These are phyloP conservation scores for Canariomyces notabilis DNA, from an alignment of 2,329 filamentous ascomycete genomes.

Conservation along the genomic window DNA sequence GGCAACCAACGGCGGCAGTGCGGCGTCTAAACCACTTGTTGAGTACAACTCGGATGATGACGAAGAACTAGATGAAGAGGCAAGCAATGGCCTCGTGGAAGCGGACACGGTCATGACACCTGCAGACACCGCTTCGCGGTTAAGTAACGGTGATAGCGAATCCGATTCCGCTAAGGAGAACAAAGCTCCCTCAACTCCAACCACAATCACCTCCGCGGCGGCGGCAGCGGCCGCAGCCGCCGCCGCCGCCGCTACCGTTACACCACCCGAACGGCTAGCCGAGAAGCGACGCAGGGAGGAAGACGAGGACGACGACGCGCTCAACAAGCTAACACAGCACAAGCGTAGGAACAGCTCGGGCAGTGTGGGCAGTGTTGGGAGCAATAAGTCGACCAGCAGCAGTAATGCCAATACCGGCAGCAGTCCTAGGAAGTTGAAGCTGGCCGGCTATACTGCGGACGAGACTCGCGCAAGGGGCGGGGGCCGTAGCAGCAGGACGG, in stretches of 20 bases:
- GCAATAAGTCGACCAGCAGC: not conserved
- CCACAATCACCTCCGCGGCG: constrained; percentile 22
- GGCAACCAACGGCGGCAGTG: constrained; percentile 54
- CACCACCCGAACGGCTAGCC: constrained; percentile 71
- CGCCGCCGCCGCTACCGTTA: constrained; percentile 37
- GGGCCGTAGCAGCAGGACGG: constrained; percentile 32
- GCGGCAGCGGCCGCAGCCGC: constrained; percentile 2
- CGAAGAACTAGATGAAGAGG: constrained; percentile 51
- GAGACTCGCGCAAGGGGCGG: constrained; percentile 23
- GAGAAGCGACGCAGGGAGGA: constrained; percentile 91
- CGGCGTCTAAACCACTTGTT: constrained; percentile 70
- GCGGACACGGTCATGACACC: constrained; percentile 35
- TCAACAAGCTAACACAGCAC: constrained; percentile 71
- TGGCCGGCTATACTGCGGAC: constrained; percentile 15
- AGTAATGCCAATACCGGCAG: not conserved
- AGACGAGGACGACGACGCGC: constrained; percentile 86
- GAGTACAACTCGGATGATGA: constrained; percentile 85
- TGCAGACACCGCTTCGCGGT: constrained; percentile 13
- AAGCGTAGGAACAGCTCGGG: constrained; percentile 56
- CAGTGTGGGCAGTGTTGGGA: constrained; percentile 33
- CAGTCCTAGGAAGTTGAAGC: constrained; percentile 33
- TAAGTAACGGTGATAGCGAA: constrained; percentile 6
- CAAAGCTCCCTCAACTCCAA: constrained; percentile 28
- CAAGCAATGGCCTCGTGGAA: constrained; percentile 42
- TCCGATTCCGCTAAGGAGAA: constrained; percentile 20